Evolutionary conservation across 1,284 basidiomycete species (phyloP).

Genomic region (Sphagnurus paluster): DNA sequence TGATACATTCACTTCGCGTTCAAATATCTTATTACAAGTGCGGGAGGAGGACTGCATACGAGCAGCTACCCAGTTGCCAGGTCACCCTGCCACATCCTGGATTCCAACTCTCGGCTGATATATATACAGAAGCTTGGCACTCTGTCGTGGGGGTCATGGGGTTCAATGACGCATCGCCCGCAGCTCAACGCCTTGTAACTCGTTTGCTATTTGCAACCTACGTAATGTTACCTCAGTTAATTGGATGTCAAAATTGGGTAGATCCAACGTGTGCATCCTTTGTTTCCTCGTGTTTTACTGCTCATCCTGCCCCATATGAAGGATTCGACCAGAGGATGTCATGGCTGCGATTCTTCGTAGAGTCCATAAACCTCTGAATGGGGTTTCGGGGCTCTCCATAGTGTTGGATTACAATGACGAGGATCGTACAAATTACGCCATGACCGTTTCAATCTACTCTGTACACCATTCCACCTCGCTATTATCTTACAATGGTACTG

Average conservation of each 20-base stretch:
- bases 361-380: conserved; percentile 11
- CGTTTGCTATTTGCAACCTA: conserved; percentile 54
- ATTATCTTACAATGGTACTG: neutral
- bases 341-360: conserved; percentile 14
- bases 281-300: neutral
- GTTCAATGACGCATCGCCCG: conserved; percentile 53
- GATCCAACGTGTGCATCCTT: conserved; percentile 11
- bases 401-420: conserved; percentile 10
- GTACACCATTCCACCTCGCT: conserved; percentile 34
- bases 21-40: conserved; percentile 37
- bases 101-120: conserved; percentile 1
- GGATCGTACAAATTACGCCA: conserved; percentile 46
- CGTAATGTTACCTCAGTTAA: conserved; percentile 49
- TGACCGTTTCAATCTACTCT: conserved; percentile 55
- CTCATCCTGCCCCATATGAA: neutral
- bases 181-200: conserved; percentile 55
- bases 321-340: conserved; percentile 14
- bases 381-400: conserved; percentile 5
- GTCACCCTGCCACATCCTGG: conserved; percentile 34
- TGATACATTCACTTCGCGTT: conserved; percentile 17
- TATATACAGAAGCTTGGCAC: conserved; percentile 49
- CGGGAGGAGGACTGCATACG: conserved; percentile 50
- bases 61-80: conserved; percentile 65
- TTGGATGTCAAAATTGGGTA: conserved; percentile 19
- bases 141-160: conserved; percentile 43